A percentile compares a stretch with the other conserved stretches of the same genome.
Conservation (phyloP, 108 stramenopile genomes). For the Nitzschia inconspicua region DNA sequence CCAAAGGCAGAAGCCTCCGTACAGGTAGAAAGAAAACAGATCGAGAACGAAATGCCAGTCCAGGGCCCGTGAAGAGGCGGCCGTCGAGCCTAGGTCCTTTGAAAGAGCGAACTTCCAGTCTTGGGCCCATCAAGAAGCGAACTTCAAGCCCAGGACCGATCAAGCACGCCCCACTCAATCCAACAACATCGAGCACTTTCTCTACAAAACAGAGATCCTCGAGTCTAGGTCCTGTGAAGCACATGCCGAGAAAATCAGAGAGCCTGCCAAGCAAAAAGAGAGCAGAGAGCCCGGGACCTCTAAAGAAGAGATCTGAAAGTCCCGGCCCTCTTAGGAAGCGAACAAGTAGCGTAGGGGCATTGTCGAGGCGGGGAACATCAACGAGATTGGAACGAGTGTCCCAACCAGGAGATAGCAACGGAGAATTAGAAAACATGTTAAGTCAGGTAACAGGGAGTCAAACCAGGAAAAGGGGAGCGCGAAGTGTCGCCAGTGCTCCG, state of each 20-base stretch:
- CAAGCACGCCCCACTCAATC: not conserved
- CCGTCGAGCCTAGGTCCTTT: not conserved
- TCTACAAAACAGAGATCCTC: not conserved
- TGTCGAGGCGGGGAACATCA: not conserved
- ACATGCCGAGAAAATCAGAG: not conserved
- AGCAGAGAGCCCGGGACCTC: not conserved
- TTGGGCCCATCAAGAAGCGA: slow-evolving; percentile 1
- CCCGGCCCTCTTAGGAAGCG: slow-evolving; percentile 6
- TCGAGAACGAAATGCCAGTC: too few species aligned
- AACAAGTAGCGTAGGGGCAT: not conserved
- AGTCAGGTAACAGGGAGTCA: not conserved
- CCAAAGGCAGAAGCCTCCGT: too few species aligned
- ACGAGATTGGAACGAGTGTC: not conserved
- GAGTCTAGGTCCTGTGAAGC: not conserved
- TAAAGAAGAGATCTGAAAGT: slow-evolving; percentile 12
- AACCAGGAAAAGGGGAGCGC: slow-evolving; percentile 6
- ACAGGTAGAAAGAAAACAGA: too few species aligned
- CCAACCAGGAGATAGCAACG: not conserved
- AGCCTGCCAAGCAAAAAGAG: slow-evolving; percentile 3
- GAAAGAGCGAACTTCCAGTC: slow-evolving; percentile 1
- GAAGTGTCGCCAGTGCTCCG: slow-evolving; percentile 30
- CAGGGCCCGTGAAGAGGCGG: not conserved
- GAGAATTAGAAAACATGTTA: slow-evolving; percentile 1
- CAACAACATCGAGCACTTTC: too few species aligned
- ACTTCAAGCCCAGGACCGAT: too few species aligned